These are phyloP conservation scores for Cladosporium sp. DNA, from an alignment of 2,329 filamentous ascomycete genomes.

Conservation along the genomic window DNA sequence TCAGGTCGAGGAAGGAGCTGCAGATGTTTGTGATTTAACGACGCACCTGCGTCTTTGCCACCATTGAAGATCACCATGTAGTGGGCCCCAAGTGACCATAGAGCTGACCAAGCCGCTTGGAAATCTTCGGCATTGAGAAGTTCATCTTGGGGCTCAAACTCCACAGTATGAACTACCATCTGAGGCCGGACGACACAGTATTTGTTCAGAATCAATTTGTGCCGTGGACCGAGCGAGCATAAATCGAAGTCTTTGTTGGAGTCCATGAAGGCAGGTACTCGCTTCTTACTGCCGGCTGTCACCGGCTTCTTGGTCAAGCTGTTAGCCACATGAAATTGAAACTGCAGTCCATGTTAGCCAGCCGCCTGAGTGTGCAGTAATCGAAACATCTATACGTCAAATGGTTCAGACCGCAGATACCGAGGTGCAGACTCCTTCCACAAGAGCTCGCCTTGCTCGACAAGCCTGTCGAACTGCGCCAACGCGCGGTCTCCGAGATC, in stretches of 20 bases:
- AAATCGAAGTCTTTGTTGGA: constrained; percentile 27
- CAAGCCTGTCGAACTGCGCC: constrained; percentile 5
- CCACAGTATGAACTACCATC: constrained; percentile 37
- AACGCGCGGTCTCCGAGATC: not conserved
- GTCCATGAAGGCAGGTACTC: constrained; percentile 16
- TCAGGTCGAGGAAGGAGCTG: constrained; percentile 37
- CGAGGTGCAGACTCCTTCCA: constrained; percentile 3
- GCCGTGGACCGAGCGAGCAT: constrained; percentile 24
- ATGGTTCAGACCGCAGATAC: not conserved
- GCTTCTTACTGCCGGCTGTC: constrained; percentile 4
- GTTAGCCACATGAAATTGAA: constrained; percentile 16
- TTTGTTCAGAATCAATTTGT: constrained; percentile 36
- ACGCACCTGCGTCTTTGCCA: constrained; percentile 40
- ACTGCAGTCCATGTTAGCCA: not conserved
- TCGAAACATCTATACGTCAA: constrained; percentile 5
- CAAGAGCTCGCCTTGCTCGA: constrained; percentile 7
- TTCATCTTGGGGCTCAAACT: constrained; percentile 36
- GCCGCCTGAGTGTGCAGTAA: too few species aligned
- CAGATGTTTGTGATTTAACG: constrained; percentile 44
- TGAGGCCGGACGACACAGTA: constrained; percentile 35
- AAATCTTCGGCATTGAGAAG: constrained; percentile 36
- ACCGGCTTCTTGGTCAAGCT: constrained; percentile 10
- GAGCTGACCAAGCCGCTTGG: constrained; percentile 34
- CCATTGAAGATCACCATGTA: constrained; percentile 45
- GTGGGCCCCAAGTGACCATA: constrained; percentile 24